A percentile compares a stretch with the other conserved stretches of the same genome.
phyloP scores from a whole-genome alignment of 495 filamentous ascomycete species.

The Penicillium psychrofluorescens region DNA sequence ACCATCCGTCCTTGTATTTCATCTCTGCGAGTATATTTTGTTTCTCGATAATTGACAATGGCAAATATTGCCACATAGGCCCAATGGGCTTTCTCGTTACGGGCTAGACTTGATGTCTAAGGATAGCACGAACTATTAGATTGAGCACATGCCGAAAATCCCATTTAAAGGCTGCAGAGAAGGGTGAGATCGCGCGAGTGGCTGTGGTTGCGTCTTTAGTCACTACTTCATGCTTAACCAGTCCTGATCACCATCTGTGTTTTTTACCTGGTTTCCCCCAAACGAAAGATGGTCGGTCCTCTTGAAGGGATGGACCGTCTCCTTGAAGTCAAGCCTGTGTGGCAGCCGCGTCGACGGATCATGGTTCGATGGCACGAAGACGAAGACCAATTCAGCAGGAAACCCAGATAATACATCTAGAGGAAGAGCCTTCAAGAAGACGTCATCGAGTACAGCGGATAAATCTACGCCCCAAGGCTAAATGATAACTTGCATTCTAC shows the following conservation, averaged over 20 bases:
- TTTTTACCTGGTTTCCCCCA: conserved; percentile 54
- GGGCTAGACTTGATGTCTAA: too few species aligned
- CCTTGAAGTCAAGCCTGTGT: conserved; percentile 46
- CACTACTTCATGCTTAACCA: conserved; percentile 4
- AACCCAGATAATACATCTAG: not conserved
- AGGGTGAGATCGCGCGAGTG: too few species aligned
- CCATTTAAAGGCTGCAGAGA: too few species aligned
- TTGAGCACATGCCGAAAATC: too few species aligned
- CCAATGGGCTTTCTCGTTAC: too few species aligned
- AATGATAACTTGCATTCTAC: too few species aligned
- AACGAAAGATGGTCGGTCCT: conserved; percentile 44
- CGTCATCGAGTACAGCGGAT: not conserved
- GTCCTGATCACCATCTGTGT: conserved; percentile 53
- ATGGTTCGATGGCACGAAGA: conserved; percentile 36
- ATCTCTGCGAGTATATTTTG: too few species aligned
- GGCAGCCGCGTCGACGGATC: conserved; percentile 39
- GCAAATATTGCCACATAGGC: too few species aligned
- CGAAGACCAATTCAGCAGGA: conserved; percentile 35
- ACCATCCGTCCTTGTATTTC: too few species aligned
- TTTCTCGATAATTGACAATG: too few species aligned
- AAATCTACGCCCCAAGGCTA: not conserved
- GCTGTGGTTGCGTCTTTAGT: too few species aligned
- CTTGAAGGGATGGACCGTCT: conserved; percentile 41
- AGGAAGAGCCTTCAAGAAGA: not conserved
- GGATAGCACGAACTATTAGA: too few species aligned